phyloP scores from a whole-genome alignment of 2,329 filamentous ascomycete species.

The Aspergillus arachidicola region DNA sequence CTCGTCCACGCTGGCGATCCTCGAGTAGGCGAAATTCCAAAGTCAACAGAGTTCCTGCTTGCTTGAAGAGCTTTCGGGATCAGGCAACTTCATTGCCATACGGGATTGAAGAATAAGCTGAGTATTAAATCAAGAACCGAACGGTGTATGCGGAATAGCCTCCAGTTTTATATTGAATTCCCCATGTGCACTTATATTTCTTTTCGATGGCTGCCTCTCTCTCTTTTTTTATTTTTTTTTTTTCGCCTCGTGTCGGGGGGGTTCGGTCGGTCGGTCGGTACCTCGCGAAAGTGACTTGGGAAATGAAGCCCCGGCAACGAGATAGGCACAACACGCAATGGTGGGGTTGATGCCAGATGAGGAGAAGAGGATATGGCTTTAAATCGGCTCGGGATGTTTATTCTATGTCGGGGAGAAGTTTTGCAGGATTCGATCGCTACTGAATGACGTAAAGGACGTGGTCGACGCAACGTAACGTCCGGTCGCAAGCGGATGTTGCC shows the following conservation, averaged over 20 bases:
- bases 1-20: conserved; percentile 6
- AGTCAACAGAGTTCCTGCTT: conserved; percentile 14
- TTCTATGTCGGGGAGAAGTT: background rate
- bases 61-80: background rate
- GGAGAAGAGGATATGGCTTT: conserved; percentile 1
- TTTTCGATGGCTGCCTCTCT: background rate
- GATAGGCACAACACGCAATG: conserved; percentile 9
- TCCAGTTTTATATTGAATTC: background rate
- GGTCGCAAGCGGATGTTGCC: conserved; percentile 15
- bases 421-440: conserved; percentile 11
- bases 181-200: background rate
- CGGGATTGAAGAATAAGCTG: background rate
- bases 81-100: conserved; percentile 20
- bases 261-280: conserved; percentile 13
- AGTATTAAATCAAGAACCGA: background rate
- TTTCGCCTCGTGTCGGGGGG: conserved; percentile 2
- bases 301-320: conserved; percentile 14
- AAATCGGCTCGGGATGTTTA: background rate
- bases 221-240: background rate
- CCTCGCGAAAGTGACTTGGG: conserved; percentile 7
- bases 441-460: conserved; percentile 17
- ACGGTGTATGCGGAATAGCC: background rate
- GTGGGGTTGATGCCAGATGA: conserved; percentile 5
- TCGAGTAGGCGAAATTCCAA: conserved; percentile 7
- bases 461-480: conserved; percentile 9